Base-by-base conservation (phyloP, 768 basidiomycete species). In the Lactifluus volemus region DNA sequence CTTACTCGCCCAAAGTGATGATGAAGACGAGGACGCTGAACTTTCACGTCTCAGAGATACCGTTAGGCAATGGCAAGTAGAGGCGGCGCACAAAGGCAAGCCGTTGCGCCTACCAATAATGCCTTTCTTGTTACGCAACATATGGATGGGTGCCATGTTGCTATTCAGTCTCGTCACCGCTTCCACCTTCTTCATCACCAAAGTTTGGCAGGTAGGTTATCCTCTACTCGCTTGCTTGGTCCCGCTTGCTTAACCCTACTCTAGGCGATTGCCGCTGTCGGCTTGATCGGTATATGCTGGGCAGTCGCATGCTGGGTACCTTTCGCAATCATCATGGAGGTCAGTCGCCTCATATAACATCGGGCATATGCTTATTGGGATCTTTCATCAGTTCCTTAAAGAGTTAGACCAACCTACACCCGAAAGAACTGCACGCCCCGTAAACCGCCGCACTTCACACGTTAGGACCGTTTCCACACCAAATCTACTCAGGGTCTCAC, bases 231-330 rank as follows among this genome's bases (percentile, higher is more conserved):
- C 30, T 42, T 42, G n/a, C 14, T 42, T n/a, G 19, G 14, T 30
- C 59, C 21, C 36, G 15, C 25, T 11, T 50, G 32, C 25, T 25
- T 25, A 50, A 47, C 4, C 29, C 2, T 21, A 53, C 54, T n/a
- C 69, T 21, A 89, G 81, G 95, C 95, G 9, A 90, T 90, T 15
- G 72, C 85, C 17, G 85, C 88, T 68, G 89, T 97, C 58, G 84
- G 85, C 54, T 70, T 95, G 54, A 84, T 96, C 25, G 95, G 95
- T 47, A 88, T 97, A 41, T 95, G 89, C 72, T 98, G 95, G 95
- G 91, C 93, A 10, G 91, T 97, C 44, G 92, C 95, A n/a, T 92
- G 90, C 75, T 97, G 95, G 95, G 91, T 92, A 15, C 94, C 94
- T 2, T 97, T 97, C 67, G 89, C 94, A 19, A 93, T 97, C 68